Conservation (phyloP, 352 stramenopile species). For the Phytophthora pseudosyringae region DNA sequence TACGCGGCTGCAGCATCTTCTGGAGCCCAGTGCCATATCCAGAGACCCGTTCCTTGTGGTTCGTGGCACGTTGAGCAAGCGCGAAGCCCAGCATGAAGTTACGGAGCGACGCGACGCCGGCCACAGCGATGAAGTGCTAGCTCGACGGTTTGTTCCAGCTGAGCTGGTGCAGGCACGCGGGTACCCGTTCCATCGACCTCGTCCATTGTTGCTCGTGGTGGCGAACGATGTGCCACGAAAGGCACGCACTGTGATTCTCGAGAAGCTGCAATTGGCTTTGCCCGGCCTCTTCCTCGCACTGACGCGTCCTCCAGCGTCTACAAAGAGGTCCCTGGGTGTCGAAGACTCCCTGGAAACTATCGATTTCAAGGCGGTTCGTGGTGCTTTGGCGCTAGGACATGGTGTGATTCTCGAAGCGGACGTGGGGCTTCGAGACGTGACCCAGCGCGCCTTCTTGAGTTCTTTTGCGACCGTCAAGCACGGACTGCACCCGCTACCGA, state of each 20-base stretch:
- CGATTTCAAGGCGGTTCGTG: conserved; percentile 43
- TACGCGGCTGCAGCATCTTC: conserved; percentile 53
- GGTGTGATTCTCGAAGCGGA: conserved; percentile 80
- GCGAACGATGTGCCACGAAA: conserved; percentile 66
- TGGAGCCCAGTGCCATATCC: conserved; percentile 14
- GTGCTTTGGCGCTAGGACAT: conserved; percentile 54
- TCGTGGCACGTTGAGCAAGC: conserved; percentile 32
- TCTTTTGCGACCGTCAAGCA: conserved; percentile 71
- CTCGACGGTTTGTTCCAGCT: conserved; percentile 66
- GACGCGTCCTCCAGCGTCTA: conserved; percentile 39
- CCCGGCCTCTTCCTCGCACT: conserved; percentile 80
- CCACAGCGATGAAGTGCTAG: conserved; percentile 42
- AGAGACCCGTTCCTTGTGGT: conserved; percentile 46
- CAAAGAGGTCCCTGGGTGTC: conserved; percentile 6
- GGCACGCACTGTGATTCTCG: conserved; percentile 45
- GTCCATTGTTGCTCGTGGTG: conserved; percentile 73
- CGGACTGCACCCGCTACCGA: conserved; percentile 61
- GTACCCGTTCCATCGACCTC: conserved; percentile 46
- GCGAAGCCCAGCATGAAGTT: conserved; percentile 54
- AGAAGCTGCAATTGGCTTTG: conserved; percentile 49
- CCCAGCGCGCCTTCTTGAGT: conserved; percentile 63
- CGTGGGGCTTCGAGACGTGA: conserved; percentile 68
- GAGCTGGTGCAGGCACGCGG: conserved; percentile 45
- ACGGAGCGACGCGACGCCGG: conserved; percentile 47
- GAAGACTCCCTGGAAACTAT: conserved; percentile 25